Percentiles rank a stretch among this genome's conserved stretches.
Conservation (phyloP, 225 moss, liverwort and hornwort genomes). For the Marchantia polymorpha region DNA sequence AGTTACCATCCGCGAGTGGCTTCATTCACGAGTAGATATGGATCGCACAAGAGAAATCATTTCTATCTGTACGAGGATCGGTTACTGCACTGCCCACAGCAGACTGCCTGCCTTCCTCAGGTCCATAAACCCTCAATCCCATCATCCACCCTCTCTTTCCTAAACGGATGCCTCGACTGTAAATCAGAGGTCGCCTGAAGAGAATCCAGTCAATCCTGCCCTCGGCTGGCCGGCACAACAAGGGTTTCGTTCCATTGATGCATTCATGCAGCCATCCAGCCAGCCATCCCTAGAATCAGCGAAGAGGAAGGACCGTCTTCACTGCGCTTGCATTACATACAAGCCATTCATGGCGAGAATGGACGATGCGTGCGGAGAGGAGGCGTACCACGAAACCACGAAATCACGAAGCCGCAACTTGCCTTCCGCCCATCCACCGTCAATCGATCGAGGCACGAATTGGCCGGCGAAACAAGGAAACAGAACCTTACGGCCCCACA, state of each 20-base stretch:
- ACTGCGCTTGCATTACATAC: neutral
- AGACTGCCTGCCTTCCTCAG: neutral
- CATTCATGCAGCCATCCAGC: neutral
- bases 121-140: neutral
- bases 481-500: neutral
- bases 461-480: neutral
- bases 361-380: neutral
- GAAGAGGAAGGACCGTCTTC: neutral
- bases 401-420: conserved; percentile 5
- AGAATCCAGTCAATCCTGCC: neutral
- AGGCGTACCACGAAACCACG: conserved; percentile 17
- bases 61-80: neutral
- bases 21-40: neutral
- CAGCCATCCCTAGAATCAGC: neutral
- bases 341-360: neutral
- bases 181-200: neutral
- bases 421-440: conserved; percentile 2
- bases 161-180: neutral
- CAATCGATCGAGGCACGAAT: neutral
- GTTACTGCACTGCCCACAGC: neutral
- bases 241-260: neutral
- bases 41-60: neutral
- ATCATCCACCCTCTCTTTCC: neutral
- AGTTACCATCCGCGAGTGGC: neutral
- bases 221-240: neutral